phyloP scores from a whole-genome alignment of 164 flowering plant species.

The Chimonanthus salicifolius region DNA sequence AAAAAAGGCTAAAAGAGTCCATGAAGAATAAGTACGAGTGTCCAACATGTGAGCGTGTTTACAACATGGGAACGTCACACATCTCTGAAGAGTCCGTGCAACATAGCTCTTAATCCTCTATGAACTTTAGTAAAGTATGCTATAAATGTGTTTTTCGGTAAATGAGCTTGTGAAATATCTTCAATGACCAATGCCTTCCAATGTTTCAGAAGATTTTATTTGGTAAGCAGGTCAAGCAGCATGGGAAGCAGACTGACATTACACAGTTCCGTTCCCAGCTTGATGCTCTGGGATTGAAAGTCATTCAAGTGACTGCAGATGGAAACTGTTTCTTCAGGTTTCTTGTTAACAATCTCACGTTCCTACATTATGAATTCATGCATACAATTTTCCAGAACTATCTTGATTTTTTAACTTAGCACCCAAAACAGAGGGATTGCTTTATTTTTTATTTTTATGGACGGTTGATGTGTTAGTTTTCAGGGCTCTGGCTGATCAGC shows the following conservation, averaged over 20 bases:
- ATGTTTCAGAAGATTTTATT: background rate
- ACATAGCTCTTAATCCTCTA: background rate
- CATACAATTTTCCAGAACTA: no score
- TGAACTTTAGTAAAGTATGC: background rate
- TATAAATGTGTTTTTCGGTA: background rate
- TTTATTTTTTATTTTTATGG: background rate
- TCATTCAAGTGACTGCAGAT: conserved; percentile 74
- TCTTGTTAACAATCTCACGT: conserved; percentile 10
- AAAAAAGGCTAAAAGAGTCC: no score
- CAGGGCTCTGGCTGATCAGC: conserved; percentile 88
- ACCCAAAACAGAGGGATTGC: no score
- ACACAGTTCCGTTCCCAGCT: conserved; percentile 65
- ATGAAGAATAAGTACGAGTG: no score
- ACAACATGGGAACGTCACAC: background rate
- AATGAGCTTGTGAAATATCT: background rate
- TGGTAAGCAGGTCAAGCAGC: conserved; percentile 44
- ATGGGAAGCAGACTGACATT: conserved; percentile 50
- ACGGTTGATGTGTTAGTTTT: conserved; percentile 7
- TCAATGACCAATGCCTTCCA: background rate
- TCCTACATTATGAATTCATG: background rate
- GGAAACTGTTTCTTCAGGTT: conserved; percentile 97
- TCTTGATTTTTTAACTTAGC: no score
- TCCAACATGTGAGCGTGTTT: background rate
- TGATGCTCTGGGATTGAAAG: conserved; percentile 63
- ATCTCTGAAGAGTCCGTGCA: background rate